Percentiles rank a stretch among this genome's conserved stretches.
phyloP scores from a whole-genome alignment of 306 rosid genomes.

The Castanea crenata region DNA sequence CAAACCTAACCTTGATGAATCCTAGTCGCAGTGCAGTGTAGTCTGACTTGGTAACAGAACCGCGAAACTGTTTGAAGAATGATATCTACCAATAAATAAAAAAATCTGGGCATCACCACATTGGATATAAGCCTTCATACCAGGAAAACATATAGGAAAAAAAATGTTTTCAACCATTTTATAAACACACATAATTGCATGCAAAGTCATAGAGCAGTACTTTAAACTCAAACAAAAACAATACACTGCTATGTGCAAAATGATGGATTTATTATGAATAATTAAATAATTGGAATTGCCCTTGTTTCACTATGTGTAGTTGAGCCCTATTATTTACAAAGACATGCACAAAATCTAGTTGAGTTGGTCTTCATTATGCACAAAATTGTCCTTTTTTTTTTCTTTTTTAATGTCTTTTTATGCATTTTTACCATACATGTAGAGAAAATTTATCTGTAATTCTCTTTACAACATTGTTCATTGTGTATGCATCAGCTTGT shows the following conservation, averaged over 20 bases:
- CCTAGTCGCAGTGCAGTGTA: conserved; percentile 74
- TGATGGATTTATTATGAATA: not conserved
- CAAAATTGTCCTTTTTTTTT: not conserved
- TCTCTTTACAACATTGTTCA: not conserved
- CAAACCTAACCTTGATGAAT: conserved; percentile 61
- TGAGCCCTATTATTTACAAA: not conserved
- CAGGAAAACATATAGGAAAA: not conserved
- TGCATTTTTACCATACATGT: not conserved
- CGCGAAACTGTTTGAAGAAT: conserved; percentile 79
- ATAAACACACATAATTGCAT: not conserved
- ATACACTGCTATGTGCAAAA: not conserved
- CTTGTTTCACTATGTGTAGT: no score
- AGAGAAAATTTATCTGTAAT: not conserved
- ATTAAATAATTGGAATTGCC: not conserved
- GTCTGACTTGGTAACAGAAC: conserved; percentile 68
- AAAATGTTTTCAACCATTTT: not conserved
- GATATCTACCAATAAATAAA: conserved; percentile 50
- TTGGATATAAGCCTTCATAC: not conserved
- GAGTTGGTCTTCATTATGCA: not conserved
- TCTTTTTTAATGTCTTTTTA: not conserved
- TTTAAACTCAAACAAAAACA: not conserved
- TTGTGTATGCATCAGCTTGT: not conserved
- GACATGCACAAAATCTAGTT: no score
- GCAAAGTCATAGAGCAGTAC: not conserved
- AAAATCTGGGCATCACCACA: conserved; percentile 12